These are phyloP conservation scores for Neoboletus brunneissimus DNA, from an alignment of 768 basidiomycete genomes.

Conservation along the genomic window DNA sequence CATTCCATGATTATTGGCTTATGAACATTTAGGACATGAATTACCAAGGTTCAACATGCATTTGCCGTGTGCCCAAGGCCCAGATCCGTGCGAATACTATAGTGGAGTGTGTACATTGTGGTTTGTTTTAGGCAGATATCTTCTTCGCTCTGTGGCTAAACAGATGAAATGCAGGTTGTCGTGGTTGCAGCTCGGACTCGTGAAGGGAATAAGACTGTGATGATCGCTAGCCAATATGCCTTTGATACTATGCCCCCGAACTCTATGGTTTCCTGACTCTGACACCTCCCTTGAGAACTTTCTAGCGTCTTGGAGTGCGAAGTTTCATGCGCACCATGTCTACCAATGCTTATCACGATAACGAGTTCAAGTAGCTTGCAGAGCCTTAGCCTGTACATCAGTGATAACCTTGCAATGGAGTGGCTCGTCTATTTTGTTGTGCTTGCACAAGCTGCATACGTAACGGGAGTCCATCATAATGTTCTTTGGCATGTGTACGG, in stretches of 20 bases:
- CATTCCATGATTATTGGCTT: slow-evolving; percentile 4
- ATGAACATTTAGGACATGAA: slow-evolving; percentile 82
- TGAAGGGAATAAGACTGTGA: slow-evolving; percentile 30
- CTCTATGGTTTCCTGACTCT: neutral
- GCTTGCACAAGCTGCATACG: neutral
- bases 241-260: neutral
- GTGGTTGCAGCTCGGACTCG: slow-evolving; percentile 89
- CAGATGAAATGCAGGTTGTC: slow-evolving; percentile 57
- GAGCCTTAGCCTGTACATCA: neutral
- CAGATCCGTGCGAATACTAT: slow-evolving; percentile 86
- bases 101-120: slow-evolving; percentile 97
- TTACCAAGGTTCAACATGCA: slow-evolving; percentile 96
- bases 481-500: neutral
- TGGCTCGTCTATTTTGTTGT: neutral
- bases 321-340: neutral
- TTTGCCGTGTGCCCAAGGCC: slow-evolving; percentile 95
- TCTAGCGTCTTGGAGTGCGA: neutral
- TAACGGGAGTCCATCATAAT: slow-evolving; percentile 3
- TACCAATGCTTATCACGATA: neutral
- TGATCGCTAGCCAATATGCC: neutral
- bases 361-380: neutral
- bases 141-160: slow-evolving; percentile 9
- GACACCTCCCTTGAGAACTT: neutral
- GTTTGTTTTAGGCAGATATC: slow-evolving; percentile 46
- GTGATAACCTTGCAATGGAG: neutral